These are phyloP conservation scores for Gleditsia sinensis DNA, from an alignment of 306 rosid genomes.

Conservation along the genomic window DNA sequence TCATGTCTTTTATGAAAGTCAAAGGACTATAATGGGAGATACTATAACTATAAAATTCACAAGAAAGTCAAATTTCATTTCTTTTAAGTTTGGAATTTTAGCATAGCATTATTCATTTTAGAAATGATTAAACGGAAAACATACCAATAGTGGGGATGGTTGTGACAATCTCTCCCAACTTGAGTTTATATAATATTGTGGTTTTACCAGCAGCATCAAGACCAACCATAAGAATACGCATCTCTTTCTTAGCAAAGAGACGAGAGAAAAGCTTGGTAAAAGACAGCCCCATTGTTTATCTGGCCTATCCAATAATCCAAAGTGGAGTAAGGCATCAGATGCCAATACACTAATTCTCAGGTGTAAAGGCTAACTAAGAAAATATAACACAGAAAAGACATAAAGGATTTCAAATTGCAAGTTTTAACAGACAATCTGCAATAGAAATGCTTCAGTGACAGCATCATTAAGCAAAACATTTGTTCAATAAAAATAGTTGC, in stretches of 20 bases:
- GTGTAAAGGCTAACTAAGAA: not conserved
- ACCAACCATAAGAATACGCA: slow-evolving; percentile 67
- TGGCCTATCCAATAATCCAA: slow-evolving; percentile 18
- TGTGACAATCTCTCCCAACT: slow-evolving; percentile 61
- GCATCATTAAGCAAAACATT: not conserved
- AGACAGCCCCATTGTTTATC: slow-evolving; percentile 48
- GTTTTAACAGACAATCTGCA: not conserved
- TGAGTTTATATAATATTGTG: slow-evolving; percentile 59
- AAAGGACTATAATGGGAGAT: not conserved
- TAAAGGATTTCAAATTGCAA: not conserved
- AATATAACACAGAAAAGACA: not conserved
- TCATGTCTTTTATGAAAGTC: not conserved
- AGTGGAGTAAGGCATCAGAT: slow-evolving; percentile 9
- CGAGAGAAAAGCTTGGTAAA: slow-evolving; percentile 51
- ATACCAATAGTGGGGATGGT: slow-evolving; percentile 59
- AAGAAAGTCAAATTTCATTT: not conserved
- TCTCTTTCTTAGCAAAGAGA: slow-evolving; percentile 54
- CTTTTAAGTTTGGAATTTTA: not conserved
- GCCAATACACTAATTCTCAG: not conserved
- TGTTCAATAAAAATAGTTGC: not conserved
- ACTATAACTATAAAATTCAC: not conserved
- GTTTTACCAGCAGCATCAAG: slow-evolving; percentile 60
- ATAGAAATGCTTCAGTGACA: not conserved
- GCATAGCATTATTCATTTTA: not conserved
- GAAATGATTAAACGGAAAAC: not conserved